A percentile compares a stretch with the other conserved stretches of the same genome.
phyloP scores from a whole-genome alignment of 2,329 filamentous ascomycete species.

The Colletotrichum sojae region DNA sequence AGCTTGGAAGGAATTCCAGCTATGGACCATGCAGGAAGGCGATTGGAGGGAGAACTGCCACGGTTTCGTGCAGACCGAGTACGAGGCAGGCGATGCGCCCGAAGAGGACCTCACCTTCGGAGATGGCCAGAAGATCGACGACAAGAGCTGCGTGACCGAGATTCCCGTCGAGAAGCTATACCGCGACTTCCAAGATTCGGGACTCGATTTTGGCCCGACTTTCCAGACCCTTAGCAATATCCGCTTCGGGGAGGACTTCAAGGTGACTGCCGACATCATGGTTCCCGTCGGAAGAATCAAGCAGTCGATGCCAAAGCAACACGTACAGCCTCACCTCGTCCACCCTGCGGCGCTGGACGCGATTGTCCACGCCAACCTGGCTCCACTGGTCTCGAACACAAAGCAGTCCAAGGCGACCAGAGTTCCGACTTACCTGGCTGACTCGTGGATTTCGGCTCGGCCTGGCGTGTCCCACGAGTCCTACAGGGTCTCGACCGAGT shows the following conservation, averaged over 20 bases:
- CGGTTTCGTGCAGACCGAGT: conserved; percentile 43
- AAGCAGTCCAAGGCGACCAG: conserved; percentile 13
- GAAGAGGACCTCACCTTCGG: not conserved
- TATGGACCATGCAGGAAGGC: conserved; percentile 42
- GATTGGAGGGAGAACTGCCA: conserved; percentile 47
- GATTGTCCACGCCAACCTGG: conserved; percentile 48
- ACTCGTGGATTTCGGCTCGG: conserved; percentile 29
- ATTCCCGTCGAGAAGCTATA: conserved; percentile 39
- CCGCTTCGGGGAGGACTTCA: conserved; percentile 15
- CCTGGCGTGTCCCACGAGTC: conserved; percentile 31
- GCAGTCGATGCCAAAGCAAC: conserved; percentile 43
- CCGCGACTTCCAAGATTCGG: conserved; percentile 35
- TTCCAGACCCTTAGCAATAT: conserved; percentile 41
- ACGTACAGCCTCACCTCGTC: conserved; percentile 49
- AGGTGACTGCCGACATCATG: conserved; percentile 28
- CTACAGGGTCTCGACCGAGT: conserved; percentile 40
- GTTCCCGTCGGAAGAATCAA: conserved; percentile 17
- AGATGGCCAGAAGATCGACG: not conserved
- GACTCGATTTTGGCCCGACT: conserved; percentile 42
- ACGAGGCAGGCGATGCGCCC: conserved; percentile 14
- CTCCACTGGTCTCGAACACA: conserved; percentile 29
- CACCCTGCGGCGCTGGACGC: conserved; percentile 54
- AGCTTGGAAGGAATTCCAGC: conserved; percentile 45
- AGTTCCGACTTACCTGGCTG: conserved; percentile 30
- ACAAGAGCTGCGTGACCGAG: not conserved